phyloP scores from a whole-genome alignment of 768 basidiomycete species.

The Suillus fuscotomentosus region DNA sequence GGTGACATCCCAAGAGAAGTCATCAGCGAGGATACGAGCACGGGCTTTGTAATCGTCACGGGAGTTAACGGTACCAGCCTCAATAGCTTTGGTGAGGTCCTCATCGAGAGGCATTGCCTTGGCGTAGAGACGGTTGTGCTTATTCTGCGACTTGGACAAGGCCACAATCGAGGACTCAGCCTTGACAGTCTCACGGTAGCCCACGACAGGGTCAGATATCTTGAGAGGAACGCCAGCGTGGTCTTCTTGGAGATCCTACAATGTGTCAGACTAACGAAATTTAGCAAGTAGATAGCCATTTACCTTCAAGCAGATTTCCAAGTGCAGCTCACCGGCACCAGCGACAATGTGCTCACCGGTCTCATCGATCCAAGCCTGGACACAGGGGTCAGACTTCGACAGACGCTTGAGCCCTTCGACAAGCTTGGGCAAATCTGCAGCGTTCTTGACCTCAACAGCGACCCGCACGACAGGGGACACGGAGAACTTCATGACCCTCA shows the following conservation, averaged over 20 bases:
- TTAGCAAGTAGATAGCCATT: slow-evolving; percentile 9
- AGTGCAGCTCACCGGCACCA: slow-evolving; percentile 97
- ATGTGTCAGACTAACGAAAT: background rate
- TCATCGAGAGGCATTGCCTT: slow-evolving; percentile 94
- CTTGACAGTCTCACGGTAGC: slow-evolving; percentile 97
- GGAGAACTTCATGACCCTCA: slow-evolving; percentile 99
- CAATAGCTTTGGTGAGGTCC: slow-evolving; percentile 92
- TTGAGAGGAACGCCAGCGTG: slow-evolving; percentile 99
- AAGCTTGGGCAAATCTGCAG: slow-evolving; percentile 97
- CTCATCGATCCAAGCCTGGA: slow-evolving; percentile 90
- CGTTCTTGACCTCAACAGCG: slow-evolving; percentile 99
- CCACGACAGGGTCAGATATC: slow-evolving; percentile 96
- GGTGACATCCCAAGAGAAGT: slow-evolving; percentile 97
- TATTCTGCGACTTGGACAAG: slow-evolving; percentile 99
- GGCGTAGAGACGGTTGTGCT: slow-evolving; percentile 97
- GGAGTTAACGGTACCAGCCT: slow-evolving; percentile 76
- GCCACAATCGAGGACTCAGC: slow-evolving; percentile 94
- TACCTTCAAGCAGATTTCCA: slow-evolving; percentile 99
- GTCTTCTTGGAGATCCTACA: slow-evolving; percentile 96
- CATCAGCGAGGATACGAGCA: slow-evolving; percentile 94
- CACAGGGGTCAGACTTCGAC: slow-evolving; percentile 99
- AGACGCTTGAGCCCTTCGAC: slow-evolving; percentile 99
- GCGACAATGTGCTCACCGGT: slow-evolving; percentile 98
- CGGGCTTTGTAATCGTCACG: slow-evolving; percentile 98
- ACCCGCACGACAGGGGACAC: slow-evolving; percentile 99